phyloP scores from a whole-genome alignment of 306 rosid genomes.

The Rubus idaeus region DNA sequence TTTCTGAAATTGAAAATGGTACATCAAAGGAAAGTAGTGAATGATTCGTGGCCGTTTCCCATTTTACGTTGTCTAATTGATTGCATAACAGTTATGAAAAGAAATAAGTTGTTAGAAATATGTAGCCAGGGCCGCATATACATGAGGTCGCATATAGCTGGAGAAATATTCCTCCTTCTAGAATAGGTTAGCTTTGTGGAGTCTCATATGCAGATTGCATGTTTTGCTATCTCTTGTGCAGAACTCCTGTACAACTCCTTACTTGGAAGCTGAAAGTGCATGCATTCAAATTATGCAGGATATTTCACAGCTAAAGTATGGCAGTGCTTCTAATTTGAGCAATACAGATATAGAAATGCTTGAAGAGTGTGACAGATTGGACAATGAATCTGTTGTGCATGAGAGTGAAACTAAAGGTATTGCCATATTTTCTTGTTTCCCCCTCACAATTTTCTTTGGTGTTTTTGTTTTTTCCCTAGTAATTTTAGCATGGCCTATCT shows the following conservation, averaged over 20 bases:
- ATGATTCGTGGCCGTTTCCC: not conserved
- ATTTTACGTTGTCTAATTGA: not conserved
- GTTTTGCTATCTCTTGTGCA: constrained; percentile 48
- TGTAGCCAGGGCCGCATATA: constrained; percentile 15
- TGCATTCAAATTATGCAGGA: constrained; percentile 51
- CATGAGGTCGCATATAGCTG: constrained; percentile 28
- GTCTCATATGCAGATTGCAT: constrained; percentile 40
- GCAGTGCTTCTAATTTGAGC: constrained; percentile 42
- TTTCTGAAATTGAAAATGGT: not conserved
- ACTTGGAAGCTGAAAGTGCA: constrained; percentile 53
- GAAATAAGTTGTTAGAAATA: constrained; percentile 2
- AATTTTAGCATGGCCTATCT: constrained; percentile 15
- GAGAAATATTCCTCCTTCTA: constrained; percentile 27
- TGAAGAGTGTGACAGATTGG: constrained; percentile 31
- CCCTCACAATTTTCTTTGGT: not conserved
- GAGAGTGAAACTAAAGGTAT: constrained; percentile 40
- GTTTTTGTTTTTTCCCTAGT: not conserved
- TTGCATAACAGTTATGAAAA: not conserved
- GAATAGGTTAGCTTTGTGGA: constrained; percentile 34
- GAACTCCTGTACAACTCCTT: constrained; percentile 53
- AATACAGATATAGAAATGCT: constrained; percentile 31
- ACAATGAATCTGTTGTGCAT: constrained; percentile 32
- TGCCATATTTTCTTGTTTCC: constrained; percentile 20
- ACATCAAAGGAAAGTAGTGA: not conserved
- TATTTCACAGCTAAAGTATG: constrained; percentile 28